Evolutionary conservation across 345 rosid species (phyloP).

Genomic region (Noccaea caerulescens): DNA sequence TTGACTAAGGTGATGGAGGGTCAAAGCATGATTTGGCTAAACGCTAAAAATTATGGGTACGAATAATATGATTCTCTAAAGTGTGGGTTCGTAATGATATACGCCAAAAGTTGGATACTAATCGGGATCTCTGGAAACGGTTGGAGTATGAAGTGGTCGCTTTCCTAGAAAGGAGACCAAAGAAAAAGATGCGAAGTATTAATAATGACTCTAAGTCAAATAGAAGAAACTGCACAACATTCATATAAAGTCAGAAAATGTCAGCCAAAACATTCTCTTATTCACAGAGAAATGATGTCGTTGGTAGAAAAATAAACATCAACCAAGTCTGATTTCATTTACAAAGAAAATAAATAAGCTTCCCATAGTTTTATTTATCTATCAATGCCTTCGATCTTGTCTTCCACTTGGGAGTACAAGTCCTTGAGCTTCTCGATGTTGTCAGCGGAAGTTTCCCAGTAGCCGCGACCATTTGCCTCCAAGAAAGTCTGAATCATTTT

Average conservation of each 20-base stretch:
- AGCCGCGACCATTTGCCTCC: conserved; percentile 98
- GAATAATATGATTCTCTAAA: no score
- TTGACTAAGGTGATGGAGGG: no score
- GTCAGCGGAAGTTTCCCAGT: conserved; percentile 87
- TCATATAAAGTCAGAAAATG: conserved; percentile 42
- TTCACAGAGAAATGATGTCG: conserved; percentile 45
- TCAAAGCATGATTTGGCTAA: no score
- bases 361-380: conserved; percentile 43
- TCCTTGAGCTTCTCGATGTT: conserved; percentile 88
- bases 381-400: conserved; percentile 97
- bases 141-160: no score
- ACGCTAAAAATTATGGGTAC: no score
- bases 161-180: not conserved
- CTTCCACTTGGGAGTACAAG: conserved; percentile 90
- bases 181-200: not conserved
- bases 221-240: conserved; percentile 32
- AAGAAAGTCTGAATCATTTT: conserved; percentile 93
- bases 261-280: conserved; percentile 47
- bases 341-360: conserved; percentile 7
- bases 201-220: conserved; percentile 1
- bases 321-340: conserved; percentile 24
- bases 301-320: conserved; percentile 26
- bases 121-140: no score
- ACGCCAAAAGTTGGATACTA: no score
- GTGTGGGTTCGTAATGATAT: no score